phyloP scores from a whole-genome alignment of 2,329 filamentous ascomycete genomes.

The Orbilia brochopaga region DNA sequence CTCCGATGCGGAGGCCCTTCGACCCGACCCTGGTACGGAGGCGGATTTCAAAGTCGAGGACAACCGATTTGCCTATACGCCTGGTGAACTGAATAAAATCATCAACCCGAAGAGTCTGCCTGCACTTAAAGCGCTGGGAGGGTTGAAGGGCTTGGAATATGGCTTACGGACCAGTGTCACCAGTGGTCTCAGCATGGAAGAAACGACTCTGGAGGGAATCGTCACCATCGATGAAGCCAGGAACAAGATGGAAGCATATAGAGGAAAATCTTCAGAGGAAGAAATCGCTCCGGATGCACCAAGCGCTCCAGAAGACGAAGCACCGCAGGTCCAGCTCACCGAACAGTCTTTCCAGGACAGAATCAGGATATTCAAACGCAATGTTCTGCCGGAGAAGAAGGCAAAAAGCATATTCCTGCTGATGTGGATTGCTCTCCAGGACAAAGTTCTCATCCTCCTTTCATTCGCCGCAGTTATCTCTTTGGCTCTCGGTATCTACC shows the following conservation, averaged over 20 bases:
- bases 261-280: constrained; percentile 38
- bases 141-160: constrained; percentile 76
- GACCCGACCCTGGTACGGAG: constrained; percentile 64
- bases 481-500: constrained; percentile 75
- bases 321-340: constrained; percentile 30
- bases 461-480: constrained; percentile 75
- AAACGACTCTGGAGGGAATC: constrained; percentile 68
- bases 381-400: constrained; percentile 75
- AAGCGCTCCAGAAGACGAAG: constrained; percentile 29
- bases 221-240: constrained; percentile 76
- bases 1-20: constrained; percentile 62
- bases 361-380: constrained; percentile 74
- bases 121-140: constrained; percentile 81
- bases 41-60: constrained; percentile 62
- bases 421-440: constrained; percentile 83
- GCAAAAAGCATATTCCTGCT: constrained; percentile 74
- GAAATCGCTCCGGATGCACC: constrained; percentile 29
- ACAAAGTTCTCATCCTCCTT: constrained; percentile 77
- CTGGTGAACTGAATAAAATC: constrained; percentile 83
- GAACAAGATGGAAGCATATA: constrained; percentile 32
- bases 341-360: constrained; percentile 66
- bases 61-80: constrained; percentile 78
- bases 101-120: constrained; percentile 85
- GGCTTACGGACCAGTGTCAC: constrained; percentile 75
- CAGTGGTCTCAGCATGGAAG: constrained; percentile 77